Percentiles rank a stretch among this genome's conserved stretches.
Evolutionary conservation across 768 basidiomycete species (phyloP).

Genomic region (Peribolospora kevripleyi): DNA sequence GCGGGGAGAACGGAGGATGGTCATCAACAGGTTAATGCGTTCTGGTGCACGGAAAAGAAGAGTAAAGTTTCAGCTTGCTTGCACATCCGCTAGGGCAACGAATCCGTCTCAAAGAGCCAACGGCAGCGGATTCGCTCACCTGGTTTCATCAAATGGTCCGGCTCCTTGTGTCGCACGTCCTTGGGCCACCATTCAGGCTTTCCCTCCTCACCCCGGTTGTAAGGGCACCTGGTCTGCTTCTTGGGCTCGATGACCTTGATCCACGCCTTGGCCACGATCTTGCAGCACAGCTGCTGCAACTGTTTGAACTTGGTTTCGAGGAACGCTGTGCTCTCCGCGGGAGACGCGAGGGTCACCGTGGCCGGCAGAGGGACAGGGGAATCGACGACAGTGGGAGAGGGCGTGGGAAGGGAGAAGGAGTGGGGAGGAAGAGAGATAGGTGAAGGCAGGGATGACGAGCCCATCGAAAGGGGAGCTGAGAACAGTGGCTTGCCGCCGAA

Average conservation of each 20-base stretch:
- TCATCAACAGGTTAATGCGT: conserved; percentile 17
- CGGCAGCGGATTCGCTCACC: conserved; percentile 14
- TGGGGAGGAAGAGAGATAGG: neutral
- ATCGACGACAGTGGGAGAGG: conserved; percentile 12
- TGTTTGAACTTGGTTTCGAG: conserved; percentile 9
- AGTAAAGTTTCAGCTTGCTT: neutral
- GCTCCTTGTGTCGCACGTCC: conserved; percentile 20
- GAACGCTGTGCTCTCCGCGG: conserved; percentile 9
- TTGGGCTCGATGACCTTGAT: conserved; percentile 24
- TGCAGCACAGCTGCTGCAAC: conserved; percentile 19
- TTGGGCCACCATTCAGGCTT: conserved; percentile 24
- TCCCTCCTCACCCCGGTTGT: conserved; percentile 21
- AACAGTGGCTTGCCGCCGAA: too few species aligned
- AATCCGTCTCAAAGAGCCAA: too few species aligned
- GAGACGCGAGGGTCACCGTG: conserved; percentile 8
- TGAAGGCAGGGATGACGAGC: conserved; percentile 4
- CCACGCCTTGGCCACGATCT: conserved; percentile 22
- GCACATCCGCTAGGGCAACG: neutral
- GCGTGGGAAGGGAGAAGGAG: conserved; percentile 5
- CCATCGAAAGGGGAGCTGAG: too few species aligned
- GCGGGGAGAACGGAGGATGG: conserved; percentile 16
- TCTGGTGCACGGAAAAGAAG: conserved; percentile 11
- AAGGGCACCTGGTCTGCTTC: conserved; percentile 21
- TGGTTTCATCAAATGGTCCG: conserved; percentile 21
- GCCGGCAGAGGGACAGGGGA: conserved; percentile 9